A percentile compares a stretch with the other conserved stretches of the same genome.
Conservation (phyloP, 805 yeast species). For the Lipomyces kockii region DNA sequence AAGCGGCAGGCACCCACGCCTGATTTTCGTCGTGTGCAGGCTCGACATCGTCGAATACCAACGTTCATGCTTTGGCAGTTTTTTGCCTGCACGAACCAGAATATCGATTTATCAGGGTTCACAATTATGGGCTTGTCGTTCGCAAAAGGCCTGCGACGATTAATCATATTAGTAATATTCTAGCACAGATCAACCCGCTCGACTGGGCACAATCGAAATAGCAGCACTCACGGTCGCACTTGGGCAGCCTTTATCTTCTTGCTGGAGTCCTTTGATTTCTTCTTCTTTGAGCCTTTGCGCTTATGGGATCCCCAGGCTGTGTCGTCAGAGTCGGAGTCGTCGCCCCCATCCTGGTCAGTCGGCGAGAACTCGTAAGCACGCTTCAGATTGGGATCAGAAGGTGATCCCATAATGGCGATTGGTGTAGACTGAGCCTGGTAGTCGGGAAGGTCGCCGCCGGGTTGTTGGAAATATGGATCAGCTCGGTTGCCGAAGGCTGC, state of each 20-base stretch:
- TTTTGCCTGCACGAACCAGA: conserved; percentile 29
- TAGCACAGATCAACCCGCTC: not conserved
- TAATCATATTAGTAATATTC: not conserved
- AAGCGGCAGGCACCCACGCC: conserved; percentile 37
- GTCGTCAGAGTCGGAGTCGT: conserved; percentile 14
- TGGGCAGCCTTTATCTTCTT: conserved; percentile 4
- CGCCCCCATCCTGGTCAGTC: conserved; percentile 11
- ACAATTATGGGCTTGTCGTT: conserved; percentile 31
- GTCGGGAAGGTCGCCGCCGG: conserved; percentile 2
- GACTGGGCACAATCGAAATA: not conserved
- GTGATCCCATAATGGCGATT: not conserved
- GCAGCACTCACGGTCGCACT: conserved; percentile 14
- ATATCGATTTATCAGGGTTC: conserved; percentile 23
- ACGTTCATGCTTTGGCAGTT: conserved; percentile 30
- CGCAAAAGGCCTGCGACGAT: conserved; percentile 10
- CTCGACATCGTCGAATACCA: conserved; percentile 31
- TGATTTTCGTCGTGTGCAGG: conserved; percentile 35
- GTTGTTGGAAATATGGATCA: not conserved
- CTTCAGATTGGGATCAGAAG: conserved; percentile 4
- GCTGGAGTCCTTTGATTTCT: conserved; percentile 6
- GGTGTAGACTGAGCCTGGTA: not conserved
- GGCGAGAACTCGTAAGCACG: conserved; percentile 6
- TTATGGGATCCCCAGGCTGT: not conserved
- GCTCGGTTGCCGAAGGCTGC: conserved; percentile 7
- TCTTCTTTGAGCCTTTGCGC: conserved; percentile 3